A percentile compares a stretch with the other conserved stretches of the same genome.
Conservation (phyloP, 306 rosid species). For the Fragaria iinumae region DNA sequence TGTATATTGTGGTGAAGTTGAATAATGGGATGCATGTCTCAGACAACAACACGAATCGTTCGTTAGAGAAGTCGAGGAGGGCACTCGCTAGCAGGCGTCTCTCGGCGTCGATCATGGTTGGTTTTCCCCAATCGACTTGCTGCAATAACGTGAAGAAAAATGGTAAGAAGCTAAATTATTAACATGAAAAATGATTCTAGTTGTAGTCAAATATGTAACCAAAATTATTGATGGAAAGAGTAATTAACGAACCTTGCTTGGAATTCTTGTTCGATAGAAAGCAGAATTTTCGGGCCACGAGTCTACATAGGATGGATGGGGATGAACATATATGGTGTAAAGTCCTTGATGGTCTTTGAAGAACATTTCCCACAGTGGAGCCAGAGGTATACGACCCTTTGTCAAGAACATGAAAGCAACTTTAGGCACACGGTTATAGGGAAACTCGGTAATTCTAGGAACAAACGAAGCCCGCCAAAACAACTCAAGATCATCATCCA, state of each 20-base stretch:
- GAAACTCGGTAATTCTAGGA: conserved; percentile 26
- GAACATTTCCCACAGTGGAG: conserved; percentile 58
- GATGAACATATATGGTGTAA: conserved; percentile 50
- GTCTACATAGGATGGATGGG: conserved; percentile 42
- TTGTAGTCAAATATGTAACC: too few relatives aligned
- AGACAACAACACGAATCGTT: conserved; percentile 46
- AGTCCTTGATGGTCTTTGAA: conserved; percentile 47
- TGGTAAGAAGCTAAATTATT: too few relatives aligned
- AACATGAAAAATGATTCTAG: too few relatives aligned
- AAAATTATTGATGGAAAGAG: too few relatives aligned
- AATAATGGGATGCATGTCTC: conserved; percentile 50
- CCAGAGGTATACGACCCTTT: conserved; percentile 44
- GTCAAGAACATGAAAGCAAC: conserved; percentile 70
- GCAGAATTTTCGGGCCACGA: conserved; percentile 36
- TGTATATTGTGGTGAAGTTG: conserved; percentile 44
- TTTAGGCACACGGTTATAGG: conserved; percentile 36
- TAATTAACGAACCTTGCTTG: conserved; percentile 42
- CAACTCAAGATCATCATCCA: conserved; percentile 39
- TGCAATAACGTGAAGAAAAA: background rate
- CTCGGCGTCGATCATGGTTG: conserved; percentile 53
- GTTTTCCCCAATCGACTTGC: conserved; percentile 45
- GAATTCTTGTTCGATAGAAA: conserved; percentile 49
- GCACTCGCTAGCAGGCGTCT: conserved; percentile 51
- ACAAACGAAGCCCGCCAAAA: conserved; percentile 41
- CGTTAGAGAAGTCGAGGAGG: conserved; percentile 44